Base-by-base conservation (phyloP, 495 filamentous ascomycete species). In the Glonium stellatum region DNA sequence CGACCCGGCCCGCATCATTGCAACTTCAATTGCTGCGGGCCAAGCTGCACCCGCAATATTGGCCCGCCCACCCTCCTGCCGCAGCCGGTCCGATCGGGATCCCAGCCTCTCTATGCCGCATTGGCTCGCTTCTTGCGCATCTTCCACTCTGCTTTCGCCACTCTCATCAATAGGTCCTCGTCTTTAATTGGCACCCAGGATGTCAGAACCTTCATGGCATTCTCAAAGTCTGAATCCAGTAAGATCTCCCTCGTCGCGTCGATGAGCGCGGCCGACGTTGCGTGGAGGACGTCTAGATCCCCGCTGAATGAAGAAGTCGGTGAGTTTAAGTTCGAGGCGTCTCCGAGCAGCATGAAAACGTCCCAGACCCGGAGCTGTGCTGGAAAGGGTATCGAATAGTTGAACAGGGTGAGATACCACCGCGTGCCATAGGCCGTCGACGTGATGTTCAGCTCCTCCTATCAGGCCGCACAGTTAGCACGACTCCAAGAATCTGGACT, bases 321-420 rank as follows among this genome's bases (percentile, higher is more conserved):
- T 12, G 70, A 65, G n/a, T 59, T 72, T 65, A 42, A 60, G 31
- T 57, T 37, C 11, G 63, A 57, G 35, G 79, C 76, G 65, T 95
- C 92, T 47, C 93, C 93, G 23, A 99, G 84, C 1, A 99, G 85
- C 88, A 99, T 91, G 74, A 99, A 97, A 0, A 95, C 89, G 67
- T 99, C 93, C 93, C 93, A 99, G 5, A 99, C 89, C 50, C 93
- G 86, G n/a, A 99, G 87, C 69, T 99, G 93, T 10, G 95, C 95
- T 0, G 89, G 82, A 67, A 97, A 99, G 1, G 93, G 93, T 59
- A 99, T 90, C 18, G 89, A 95, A 64, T 97, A 87, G 74, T 97
- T 97, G 79, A 99, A 99, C 5, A 99, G 80, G 1, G 93, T 99
- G 31, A 99, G 80, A 70, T 99, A 99, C 93, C 93, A 99, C 27